Evolutionary conservation across 2,329 filamentous ascomycete genomes (phyloP), one percentile per base, ranked within the genome.

Genomic region (Blastomyces percursus): DNA sequence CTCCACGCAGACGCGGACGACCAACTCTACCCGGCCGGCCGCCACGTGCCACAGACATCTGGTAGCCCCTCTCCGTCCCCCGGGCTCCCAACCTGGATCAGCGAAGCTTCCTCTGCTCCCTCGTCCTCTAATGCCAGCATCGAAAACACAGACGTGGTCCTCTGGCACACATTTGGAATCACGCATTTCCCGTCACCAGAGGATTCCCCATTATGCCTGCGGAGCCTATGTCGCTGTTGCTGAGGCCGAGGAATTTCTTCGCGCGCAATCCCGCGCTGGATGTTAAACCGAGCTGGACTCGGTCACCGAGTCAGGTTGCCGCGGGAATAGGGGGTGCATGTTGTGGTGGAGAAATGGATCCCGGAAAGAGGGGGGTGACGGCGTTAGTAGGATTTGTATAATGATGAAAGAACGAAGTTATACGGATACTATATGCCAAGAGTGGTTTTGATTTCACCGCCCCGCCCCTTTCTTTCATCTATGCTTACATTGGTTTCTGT

Each of bases 141-240:
- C 67, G 89, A 88, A 62, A 88, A 96, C 78, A 89, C 86, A 0
- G 90, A 96, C 72, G 78, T 96, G 38, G 91, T 96, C 1, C 82
- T 96, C 19, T 96, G 91, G 91, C 91, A 96, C 77, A 96, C 91
- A 0, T 96, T 96, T 70, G 92, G 92, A 44, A 81, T 96, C 44
- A 93, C 88, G 0, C 92, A 96, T 73, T 93, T 96, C 79, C 91
- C 92, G 0, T 80, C 89, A 0, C 91, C 91, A 0, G 92, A 96
- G 72, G 92, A 96, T 75, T 96, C 79, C 92, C 92, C 38, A 81
- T 96, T 68, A 96, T 96, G 91, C 91, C 91, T 0, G 88, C 84
- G 0, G 89, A 92, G 79, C 89, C 90, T 0, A 92, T 96, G 82
- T 90, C 85, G 1, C 78, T 96, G 68, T 80, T 95, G 44, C 79